Evolutionary conservation across 163 green algal genomes (phyloP).

Genomic region (Chlamydomonas reinhardtii): DNA sequence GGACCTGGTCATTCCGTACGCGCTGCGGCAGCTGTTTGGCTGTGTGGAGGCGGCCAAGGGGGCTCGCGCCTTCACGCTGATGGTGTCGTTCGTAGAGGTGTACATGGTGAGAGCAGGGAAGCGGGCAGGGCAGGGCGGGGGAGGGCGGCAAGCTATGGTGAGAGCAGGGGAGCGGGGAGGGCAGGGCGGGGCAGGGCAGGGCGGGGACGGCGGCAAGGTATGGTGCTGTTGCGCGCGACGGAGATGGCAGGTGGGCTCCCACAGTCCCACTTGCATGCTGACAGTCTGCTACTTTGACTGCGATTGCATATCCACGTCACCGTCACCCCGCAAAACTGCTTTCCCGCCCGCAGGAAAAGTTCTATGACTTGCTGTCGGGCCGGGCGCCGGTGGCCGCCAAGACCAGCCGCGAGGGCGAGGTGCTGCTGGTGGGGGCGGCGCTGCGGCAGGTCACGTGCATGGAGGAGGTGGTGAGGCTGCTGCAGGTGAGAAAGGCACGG

Average conservation of each 20-base stretch:
- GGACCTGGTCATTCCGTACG: slow-evolving; percentile 33
- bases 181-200: not conserved
- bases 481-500: slow-evolving; percentile 29
- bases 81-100: slow-evolving; percentile 39
- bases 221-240: too few relatives aligned
- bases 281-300: too few relatives aligned
- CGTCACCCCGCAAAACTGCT: too few relatives aligned
- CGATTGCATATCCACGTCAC: too few relatives aligned
- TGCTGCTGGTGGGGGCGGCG: slow-evolving; percentile 41
- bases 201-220: too few relatives aligned
- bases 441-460: slow-evolving; percentile 35
- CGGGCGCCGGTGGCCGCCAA: slow-evolving; percentile 19
- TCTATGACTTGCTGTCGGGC: slow-evolving; percentile 31
- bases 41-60: not conserved
- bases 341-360: slow-evolving; percentile 35
- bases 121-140: not conserved
- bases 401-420: slow-evolving; percentile 30
- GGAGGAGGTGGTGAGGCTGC: slow-evolving; percentile 32
- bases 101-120: slow-evolving; percentile 19
- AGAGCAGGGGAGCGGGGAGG: not conserved
- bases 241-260: too few relatives aligned
- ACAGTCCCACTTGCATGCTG: too few relatives aligned
- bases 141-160: not conserved
- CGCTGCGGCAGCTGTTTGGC: slow-evolving; percentile 33
- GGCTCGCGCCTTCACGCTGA: not conserved